These are phyloP conservation scores for Aspergillus sp. DNA, from an alignment of 2,329 filamentous ascomycete genomes.

Conservation along the genomic window DNA sequence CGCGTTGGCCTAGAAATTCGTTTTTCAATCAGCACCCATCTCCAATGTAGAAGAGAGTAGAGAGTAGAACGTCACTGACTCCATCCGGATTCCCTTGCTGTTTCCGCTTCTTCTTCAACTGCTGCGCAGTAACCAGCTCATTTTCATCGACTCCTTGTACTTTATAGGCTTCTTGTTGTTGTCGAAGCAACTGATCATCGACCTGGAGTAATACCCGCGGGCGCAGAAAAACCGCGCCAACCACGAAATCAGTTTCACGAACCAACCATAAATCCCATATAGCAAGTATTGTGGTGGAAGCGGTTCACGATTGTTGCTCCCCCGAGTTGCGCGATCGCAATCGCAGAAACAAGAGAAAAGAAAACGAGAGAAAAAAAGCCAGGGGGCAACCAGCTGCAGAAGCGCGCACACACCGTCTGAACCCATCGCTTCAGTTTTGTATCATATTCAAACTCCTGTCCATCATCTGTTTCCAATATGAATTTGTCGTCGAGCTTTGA, in stretches of 20 bases:
- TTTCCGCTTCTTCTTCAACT: conserved; percentile 51
- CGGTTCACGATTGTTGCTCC: conserved; percentile 5
- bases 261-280: conserved; percentile 12
- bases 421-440: conserved; percentile 68
- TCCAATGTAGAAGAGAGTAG: no score
- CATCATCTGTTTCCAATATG: conserved; percentile 78
- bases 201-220: conserved; percentile 40
- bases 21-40: no score
- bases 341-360: conserved; percentile 4
- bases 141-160: conserved; percentile 57
- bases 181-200: conserved; percentile 56
- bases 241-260: conserved; percentile 30
- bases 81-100: conserved; percentile 43
- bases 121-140: conserved; percentile 40
- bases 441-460: conserved; percentile 81
- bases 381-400: conserved; percentile 6
- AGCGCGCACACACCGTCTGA: conserved; percentile 49
- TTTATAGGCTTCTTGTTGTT: conserved; percentile 59
- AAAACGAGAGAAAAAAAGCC: background rate
- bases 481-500: conserved; percentile 78
- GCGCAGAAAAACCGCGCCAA: conserved; percentile 18
- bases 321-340: conserved; percentile 4
- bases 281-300: no score
- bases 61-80: no score
- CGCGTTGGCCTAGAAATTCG: conserved; percentile 17